A percentile compares a stretch with the other conserved stretches of the same genome.
Evolutionary conservation across 2,329 filamentous ascomycete species (phyloP).

Genomic region (Pseudogymnoascus sp.): DNA sequence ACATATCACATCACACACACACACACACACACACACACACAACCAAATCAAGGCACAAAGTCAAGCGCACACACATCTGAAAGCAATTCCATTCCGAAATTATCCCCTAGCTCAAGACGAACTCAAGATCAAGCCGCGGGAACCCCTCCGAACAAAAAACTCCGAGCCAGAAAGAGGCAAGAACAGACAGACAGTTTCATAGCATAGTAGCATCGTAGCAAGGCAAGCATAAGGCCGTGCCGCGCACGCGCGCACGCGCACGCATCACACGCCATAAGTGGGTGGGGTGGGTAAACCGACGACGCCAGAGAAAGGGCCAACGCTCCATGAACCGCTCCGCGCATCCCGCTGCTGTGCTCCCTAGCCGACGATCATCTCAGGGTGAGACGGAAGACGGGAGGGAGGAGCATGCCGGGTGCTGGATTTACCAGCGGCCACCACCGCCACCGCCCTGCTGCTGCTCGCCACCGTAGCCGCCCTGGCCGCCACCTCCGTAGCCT

Average conservation of each 20-base stretch:
- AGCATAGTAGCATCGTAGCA: neutral
- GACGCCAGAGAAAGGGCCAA: neutral
- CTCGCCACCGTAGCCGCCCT: constrained; percentile 10
- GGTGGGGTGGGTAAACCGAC: too few relatives aligned
- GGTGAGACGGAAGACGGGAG: neutral
- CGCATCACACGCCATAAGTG: neutral
- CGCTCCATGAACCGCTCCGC: neutral
- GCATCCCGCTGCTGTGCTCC: neutral
- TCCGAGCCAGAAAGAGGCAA: neutral
- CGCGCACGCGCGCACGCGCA: too few relatives aligned
- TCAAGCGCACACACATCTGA: neutral
- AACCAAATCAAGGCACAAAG: neutral
- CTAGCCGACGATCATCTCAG: neutral
- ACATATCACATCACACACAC: too few relatives aligned
- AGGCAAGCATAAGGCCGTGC: neutral
- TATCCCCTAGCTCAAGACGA: neutral
- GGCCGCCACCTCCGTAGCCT: constrained; percentile 15
- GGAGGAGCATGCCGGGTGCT: neutral
- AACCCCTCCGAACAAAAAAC: neutral
- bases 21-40: neutral
- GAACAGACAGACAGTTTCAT: neutral
- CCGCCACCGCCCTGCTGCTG: constrained; percentile 18
- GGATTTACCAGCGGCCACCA: constrained; percentile 22
- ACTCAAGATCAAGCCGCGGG: neutral
- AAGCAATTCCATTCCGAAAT: neutral